Evolutionary conservation across 306 rosid genomes (phyloP).

Genomic region (Vigna mungo): DNA sequence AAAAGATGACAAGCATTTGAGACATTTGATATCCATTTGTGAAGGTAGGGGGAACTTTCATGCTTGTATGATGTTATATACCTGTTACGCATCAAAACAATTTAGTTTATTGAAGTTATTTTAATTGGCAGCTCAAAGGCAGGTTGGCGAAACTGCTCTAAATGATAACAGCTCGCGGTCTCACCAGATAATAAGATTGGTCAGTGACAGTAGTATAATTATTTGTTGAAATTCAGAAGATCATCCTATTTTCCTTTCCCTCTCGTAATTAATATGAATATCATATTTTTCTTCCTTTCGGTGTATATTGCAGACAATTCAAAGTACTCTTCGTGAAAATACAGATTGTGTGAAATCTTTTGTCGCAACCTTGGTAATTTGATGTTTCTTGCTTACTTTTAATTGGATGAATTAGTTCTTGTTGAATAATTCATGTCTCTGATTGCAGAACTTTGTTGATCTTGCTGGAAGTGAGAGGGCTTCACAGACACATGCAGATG

Average conservation of each 20-base stretch:
- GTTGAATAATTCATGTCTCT: conserved; percentile 17
- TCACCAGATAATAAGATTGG: conserved; percentile 98
- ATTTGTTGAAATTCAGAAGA: conserved; percentile 22
- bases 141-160: conserved; percentile 98
- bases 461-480: conserved; percentile 99
- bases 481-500: conserved; percentile 96
- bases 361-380: conserved; percentile 93
- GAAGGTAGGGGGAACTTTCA: conserved; percentile 65
- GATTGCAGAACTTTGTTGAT: conserved; percentile 92
- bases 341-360: conserved; percentile 87
- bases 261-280: conserved; percentile 18
- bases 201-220: conserved; percentile 47
- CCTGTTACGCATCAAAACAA: conserved; percentile 8
- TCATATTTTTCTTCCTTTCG: conserved; percentile 3
- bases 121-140: conserved; percentile 88
- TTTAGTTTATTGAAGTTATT: conserved; percentile 18
- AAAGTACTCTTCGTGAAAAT: conserved; percentile 89
- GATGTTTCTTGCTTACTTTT: conserved; percentile 1
- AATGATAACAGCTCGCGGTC: conserved; percentile 97
- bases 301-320: conserved; percentile 71
- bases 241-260: conserved; percentile 8
- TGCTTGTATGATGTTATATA: conserved; percentile 6
- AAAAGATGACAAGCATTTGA: conserved; percentile 81
- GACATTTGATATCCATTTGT: conserved; percentile 90
- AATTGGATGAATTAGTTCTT: conserved; percentile 11